Percentiles rank a stretch among this genome's conserved stretches.
These are phyloP conservation scores for Trichosporon inkin DNA, from an alignment of 1,284 basidiomycete genomes.

Conservation along the genomic window DNA sequence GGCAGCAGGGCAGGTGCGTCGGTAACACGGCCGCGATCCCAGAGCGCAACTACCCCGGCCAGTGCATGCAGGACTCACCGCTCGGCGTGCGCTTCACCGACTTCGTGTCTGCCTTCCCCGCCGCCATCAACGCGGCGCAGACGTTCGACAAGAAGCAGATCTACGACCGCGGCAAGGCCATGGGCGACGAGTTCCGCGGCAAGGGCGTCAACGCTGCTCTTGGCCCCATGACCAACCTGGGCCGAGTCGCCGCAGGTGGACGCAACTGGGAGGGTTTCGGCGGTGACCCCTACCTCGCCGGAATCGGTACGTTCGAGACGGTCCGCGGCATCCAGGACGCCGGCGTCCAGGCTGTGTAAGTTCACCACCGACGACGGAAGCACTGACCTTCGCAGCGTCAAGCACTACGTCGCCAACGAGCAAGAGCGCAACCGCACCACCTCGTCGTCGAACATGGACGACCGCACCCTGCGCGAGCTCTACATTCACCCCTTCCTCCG, in stretches of 20 bases:
- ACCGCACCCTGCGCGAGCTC: slow-evolving; percentile 29
- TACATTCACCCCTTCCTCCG: slow-evolving; percentile 56
- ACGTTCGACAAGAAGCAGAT: slow-evolving; percentile 71
- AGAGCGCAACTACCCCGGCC: slow-evolving; percentile 61
- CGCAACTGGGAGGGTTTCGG: slow-evolving; percentile 84
- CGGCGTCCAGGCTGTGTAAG: slow-evolving; percentile 59
- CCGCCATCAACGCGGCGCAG: slow-evolving; percentile 67
- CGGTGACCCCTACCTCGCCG: slow-evolving; percentile 62
- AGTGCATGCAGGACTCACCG: slow-evolving; percentile 59
- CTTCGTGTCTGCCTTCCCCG: slow-evolving; percentile 63
- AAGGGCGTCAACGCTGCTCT: slow-evolving; percentile 74
- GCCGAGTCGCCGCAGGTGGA: slow-evolving; percentile 62
- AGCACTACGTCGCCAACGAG: slow-evolving; percentile 33
- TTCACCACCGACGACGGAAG: not conserved
- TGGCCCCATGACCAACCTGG: slow-evolving; percentile 55
- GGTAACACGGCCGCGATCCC: slow-evolving; percentile 64
- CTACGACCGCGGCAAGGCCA: slow-evolving; percentile 64
- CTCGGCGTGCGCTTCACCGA: slow-evolving; percentile 63
- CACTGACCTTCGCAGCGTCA: slow-evolving; percentile 12
- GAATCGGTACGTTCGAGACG: slow-evolving; percentile 65
- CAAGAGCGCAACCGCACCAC: slow-evolving; percentile 28
- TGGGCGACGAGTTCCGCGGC: slow-evolving; percentile 71
- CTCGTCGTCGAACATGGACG: slow-evolving; percentile 27
- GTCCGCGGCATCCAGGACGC: slow-evolving; percentile 67
- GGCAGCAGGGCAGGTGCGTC: slow-evolving; percentile 56